A percentile compares a stretch with the other conserved stretches of the same genome.
Conservation (phyloP, 225 moss, liverwort and hornwort species). For the Antitrichia curtipendula region DNA sequence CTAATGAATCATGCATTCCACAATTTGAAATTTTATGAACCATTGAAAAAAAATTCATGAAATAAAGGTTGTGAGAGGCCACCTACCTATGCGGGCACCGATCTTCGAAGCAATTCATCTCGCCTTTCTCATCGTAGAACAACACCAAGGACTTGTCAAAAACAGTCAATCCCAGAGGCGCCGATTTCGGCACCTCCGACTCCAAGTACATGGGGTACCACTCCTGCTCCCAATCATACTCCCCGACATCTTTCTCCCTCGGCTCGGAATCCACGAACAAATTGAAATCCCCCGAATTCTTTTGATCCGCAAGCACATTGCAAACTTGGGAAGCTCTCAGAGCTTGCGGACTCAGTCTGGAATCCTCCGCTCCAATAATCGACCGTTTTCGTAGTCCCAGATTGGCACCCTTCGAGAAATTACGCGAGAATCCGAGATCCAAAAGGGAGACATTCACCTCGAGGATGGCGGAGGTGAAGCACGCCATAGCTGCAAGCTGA, state of each 20-base stretch:
- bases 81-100: conserved; percentile 64
- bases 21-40: no score
- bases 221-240: conserved; percentile 32
- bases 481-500: neutral
- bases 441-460: neutral
- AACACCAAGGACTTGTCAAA: conserved; percentile 52
- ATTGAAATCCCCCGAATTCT: neutral
- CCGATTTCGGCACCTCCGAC: conserved; percentile 34
- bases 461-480: neutral
- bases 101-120: conserved; percentile 61
- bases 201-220: conserved; percentile 67
- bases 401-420: neutral
- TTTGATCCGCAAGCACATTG: neutral
- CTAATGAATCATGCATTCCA: neutral
- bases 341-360: neutral
- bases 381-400: neutral
- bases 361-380: neutral
- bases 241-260: neutral
- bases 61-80: neutral
- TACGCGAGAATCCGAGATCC: neutral
- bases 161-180: conserved; percentile 49
- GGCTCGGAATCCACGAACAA: neutral
- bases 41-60: neutral
- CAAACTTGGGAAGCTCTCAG: neutral
- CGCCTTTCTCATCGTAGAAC: conserved; percentile 49